A percentile compares a stretch with the other conserved stretches of the same genome.
These are phyloP conservation scores for Sclerotinia glacialis DNA, from an alignment of 2,329 filamentous ascomycete species.

Conservation along the genomic window DNA sequence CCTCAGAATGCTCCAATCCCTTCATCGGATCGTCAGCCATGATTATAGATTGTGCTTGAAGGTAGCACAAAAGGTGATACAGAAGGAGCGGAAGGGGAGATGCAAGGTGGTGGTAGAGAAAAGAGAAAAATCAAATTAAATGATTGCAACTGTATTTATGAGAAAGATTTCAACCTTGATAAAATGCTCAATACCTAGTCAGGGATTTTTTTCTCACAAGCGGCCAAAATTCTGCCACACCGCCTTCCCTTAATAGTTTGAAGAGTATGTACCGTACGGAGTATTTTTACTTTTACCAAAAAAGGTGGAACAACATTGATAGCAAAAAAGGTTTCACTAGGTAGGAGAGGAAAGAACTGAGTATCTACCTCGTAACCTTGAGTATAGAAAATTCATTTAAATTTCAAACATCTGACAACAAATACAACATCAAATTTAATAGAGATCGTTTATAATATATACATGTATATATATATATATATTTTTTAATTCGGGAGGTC, in stretches of 20 bases:
- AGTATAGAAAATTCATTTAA: not conserved
- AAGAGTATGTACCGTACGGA: not conserved
- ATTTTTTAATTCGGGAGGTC: too few relatives aligned
- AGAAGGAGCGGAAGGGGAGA: slow-evolving; percentile 11
- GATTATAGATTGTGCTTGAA: slow-evolving; percentile 26
- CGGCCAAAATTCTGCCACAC: slow-evolving; percentile 14
- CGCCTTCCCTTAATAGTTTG: not conserved
- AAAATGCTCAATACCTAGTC: not conserved
- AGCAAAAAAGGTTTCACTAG: too few relatives aligned
- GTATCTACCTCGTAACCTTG: too few relatives aligned
- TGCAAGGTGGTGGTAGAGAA: not conserved
- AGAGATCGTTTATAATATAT: not conserved
- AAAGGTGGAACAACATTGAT: not conserved
- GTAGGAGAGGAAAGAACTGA: too few relatives aligned
- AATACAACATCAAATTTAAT: not conserved
- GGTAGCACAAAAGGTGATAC: slow-evolving; percentile 3
- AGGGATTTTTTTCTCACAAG: slow-evolving; percentile 14
- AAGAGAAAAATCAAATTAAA: slow-evolving; percentile 1
- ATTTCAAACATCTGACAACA: too few relatives aligned
- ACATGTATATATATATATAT: too few relatives aligned
- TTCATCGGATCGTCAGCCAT: slow-evolving; percentile 54
- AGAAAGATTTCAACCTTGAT: not conserved
- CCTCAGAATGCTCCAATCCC: slow-evolving; percentile 63
- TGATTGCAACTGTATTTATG: not conserved
- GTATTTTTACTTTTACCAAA: too few relatives aligned